Evolutionary conservation across 148 eudicot genomes (phyloP).

Genomic region (Vaccinium corymbosum): DNA sequence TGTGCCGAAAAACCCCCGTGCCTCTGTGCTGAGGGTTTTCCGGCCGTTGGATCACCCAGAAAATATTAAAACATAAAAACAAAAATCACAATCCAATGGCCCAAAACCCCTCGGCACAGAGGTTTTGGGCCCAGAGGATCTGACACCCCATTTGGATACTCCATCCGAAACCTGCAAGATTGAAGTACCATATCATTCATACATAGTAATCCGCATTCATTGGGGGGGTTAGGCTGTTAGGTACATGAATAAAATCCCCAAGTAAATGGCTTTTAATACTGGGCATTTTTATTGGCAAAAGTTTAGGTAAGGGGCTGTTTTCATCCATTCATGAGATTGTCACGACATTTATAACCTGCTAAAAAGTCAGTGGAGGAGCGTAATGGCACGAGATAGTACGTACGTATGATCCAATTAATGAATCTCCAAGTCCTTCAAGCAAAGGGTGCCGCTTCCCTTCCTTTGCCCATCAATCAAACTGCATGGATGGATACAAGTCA

Average conservation of each 20-base stretch:
- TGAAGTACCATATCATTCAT: neutral
- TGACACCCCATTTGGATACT: too few species aligned
- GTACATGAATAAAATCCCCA: conserved; percentile 14
- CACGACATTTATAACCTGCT: conserved; percentile 8
- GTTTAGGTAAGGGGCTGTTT: conserved; percentile 14
- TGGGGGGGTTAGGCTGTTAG: conserved; percentile 14
- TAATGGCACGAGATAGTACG: neutral
- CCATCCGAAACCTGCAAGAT: too few species aligned
- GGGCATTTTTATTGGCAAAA: neutral
- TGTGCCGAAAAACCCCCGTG: too few species aligned
- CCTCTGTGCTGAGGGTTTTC: too few species aligned
- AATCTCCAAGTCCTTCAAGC: neutral
- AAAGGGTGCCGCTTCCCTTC: neutral
- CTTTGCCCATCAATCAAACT: conserved; percentile 7
- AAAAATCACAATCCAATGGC: too few species aligned
- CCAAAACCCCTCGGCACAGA: too few species aligned
- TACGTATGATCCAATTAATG: neutral
- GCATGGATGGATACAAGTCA: conserved; percentile 9
- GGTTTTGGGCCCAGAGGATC: too few species aligned
- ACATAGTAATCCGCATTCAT: conserved; percentile 11
- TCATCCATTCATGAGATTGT: conserved; percentile 10
- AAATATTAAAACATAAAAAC: too few species aligned
- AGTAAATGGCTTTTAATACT: conserved; percentile 14
- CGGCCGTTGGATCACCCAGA: too few species aligned
- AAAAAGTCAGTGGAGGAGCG: conserved; percentile 4